These are phyloP conservation scores for Nakazawaea peltata DNA, from an alignment of 805 yeast species.

Conservation along the genomic window DNA sequence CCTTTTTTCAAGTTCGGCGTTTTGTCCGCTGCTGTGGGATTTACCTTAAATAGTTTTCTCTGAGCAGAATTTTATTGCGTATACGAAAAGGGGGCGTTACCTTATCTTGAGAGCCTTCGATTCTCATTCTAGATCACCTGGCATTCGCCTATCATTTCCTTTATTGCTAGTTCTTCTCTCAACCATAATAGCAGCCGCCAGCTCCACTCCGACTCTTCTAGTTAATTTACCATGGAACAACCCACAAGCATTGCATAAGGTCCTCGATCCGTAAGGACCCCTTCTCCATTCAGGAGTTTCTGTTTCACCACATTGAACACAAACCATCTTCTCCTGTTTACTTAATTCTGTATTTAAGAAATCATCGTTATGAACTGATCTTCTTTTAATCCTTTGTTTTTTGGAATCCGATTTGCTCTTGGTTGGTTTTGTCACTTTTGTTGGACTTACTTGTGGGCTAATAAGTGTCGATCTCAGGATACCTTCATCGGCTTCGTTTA, in stretches of 20 bases:
- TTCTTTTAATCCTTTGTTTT: too few species aligned
- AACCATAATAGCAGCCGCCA: constrained; percentile 29
- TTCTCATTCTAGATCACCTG: constrained; percentile 4
- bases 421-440: too few species aligned
- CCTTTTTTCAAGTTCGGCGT: too few species aligned
- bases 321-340: constrained; percentile 23
- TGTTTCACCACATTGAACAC: constrained; percentile 65
- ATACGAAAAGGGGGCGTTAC: background rate
- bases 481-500: too few species aligned
- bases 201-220: constrained; percentile 35
- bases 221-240: constrained; percentile 58
- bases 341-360: constrained; percentile 27
- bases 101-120: background rate
- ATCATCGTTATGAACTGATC: too few species aligned
- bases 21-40: background rate
- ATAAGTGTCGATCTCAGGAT: too few species aligned
- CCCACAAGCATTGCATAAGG: constrained; percentile 91
- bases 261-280: constrained; percentile 78
- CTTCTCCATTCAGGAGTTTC: constrained; percentile 91
- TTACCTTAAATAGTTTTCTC: background rate
- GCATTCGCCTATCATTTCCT: constrained; percentile 20
- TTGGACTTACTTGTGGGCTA: too few species aligned
- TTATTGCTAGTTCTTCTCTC: constrained; percentile 22
- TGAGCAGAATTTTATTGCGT: background rate
- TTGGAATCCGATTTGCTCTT: too few species aligned